These are phyloP conservation scores for Helichrysum umbraculigerum DNA, from an alignment of 129 eudicot species.

Conservation along the genomic window DNA sequence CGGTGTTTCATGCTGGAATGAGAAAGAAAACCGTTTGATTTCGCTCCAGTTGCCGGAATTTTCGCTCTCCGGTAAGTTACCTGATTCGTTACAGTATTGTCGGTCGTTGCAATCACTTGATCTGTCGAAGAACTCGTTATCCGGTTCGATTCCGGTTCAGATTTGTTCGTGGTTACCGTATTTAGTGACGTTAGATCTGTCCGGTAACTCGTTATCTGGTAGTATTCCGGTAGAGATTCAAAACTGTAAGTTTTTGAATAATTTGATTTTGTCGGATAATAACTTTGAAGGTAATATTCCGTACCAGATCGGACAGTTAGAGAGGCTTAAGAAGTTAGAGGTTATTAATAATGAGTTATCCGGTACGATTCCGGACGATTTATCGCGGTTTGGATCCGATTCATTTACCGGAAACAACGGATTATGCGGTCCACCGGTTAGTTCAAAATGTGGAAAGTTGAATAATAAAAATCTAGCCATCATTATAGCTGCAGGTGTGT, in stretches of 20 bases:
- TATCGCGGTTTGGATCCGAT: slow-evolving; percentile 32
- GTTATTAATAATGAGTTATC: slow-evolving; percentile 49
- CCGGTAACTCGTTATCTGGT: slow-evolving; percentile 56
- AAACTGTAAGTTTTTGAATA: slow-evolving; percentile 62
- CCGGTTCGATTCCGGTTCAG: slow-evolving; percentile 58
- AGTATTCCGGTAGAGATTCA: slow-evolving; percentile 54
- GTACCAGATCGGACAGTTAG: slow-evolving; percentile 53
- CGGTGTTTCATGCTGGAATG: slow-evolving; percentile 80
- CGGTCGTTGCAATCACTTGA: slow-evolving; percentile 60
- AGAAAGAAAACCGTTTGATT: slow-evolving; percentile 63
- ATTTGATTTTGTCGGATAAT: slow-evolving; percentile 47
- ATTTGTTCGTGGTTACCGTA: slow-evolving; percentile 83
- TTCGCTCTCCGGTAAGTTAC: slow-evolving; percentile 52
- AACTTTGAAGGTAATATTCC: slow-evolving; percentile 58
- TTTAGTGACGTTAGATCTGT: slow-evolving; percentile 66
- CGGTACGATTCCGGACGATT: slow-evolving; percentile 59
- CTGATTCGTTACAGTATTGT: slow-evolving; percentile 61
- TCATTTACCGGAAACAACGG: slow-evolving; percentile 58
- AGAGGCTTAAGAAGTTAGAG: slow-evolving; percentile 55
- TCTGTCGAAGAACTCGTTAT: slow-evolving; percentile 60
- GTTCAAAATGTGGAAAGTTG: slow-evolving; percentile 53
- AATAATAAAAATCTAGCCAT: slow-evolving; percentile 49
- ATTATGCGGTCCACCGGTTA: slow-evolving; percentile 58
- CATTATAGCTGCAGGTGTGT: slow-evolving; percentile 66
- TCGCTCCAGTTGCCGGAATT: slow-evolving; percentile 53